These are phyloP conservation scores for Pseudonitzschia multiseries DNA, from an alignment of 108 stramenopile species.

Conservation along the genomic window DNA sequence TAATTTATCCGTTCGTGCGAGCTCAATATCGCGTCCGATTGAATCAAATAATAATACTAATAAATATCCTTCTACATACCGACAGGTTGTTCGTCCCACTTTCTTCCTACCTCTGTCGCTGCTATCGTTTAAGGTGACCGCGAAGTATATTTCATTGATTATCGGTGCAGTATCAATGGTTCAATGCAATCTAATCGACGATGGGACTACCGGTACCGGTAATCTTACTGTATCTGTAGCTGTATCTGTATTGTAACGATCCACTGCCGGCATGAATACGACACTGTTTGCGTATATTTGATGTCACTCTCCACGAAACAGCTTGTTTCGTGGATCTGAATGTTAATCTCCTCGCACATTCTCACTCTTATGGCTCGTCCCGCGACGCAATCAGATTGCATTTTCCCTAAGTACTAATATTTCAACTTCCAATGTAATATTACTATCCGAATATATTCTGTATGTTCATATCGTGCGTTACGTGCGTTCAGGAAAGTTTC, in stretches of 20 bases:
- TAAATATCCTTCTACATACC: neutral
- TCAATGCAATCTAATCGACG: neutral
- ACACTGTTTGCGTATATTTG: neutral
- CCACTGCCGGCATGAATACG: neutral
- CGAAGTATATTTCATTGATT: neutral
- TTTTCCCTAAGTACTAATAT: neutral
- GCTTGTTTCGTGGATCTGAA: neutral
- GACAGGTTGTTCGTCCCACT: neutral
- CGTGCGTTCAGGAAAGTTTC: neutral
- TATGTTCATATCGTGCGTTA: slow-evolving; percentile 1
- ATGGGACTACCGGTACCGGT: neutral
- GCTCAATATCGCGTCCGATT: neutral
- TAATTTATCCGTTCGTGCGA: neutral
- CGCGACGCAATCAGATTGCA: neutral
- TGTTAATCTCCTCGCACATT: neutral
- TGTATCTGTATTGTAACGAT: neutral
- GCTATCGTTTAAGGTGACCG: neutral
- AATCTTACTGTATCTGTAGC: too few species aligned
- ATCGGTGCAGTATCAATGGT: neutral
- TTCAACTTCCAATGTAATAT: slow-evolving; percentile 5
- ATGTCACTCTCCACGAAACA: neutral
- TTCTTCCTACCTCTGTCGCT: neutral
- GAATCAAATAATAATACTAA: too few species aligned
- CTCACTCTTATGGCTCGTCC: neutral
- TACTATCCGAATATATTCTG: neutral